Evolutionary conservation across 768 basidiomycete species (phyloP).

Genomic region (Rubroboletus pulcherrimus): DNA sequence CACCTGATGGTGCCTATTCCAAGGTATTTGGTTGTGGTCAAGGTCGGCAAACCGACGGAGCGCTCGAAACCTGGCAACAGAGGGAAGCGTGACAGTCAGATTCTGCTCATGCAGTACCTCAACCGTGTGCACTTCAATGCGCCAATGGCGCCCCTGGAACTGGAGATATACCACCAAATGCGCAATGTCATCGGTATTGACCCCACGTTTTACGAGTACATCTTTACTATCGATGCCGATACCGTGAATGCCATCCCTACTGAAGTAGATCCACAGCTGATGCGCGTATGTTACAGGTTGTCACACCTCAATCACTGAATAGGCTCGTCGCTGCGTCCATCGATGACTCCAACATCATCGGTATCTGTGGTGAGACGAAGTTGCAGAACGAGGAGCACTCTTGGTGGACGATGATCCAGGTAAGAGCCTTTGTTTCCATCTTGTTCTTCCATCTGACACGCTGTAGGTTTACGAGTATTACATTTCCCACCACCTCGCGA

Average conservation of each 20-base stretch:
- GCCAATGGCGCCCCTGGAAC: conserved; percentile 61
- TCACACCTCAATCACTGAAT: conserved; percentile 64
- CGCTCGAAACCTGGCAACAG: conserved; percentile 63
- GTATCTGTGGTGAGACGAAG: conserved; percentile 68
- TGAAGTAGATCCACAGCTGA: conserved; percentile 11
- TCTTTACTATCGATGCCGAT: conserved; percentile 71
- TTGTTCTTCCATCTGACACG: background rate
- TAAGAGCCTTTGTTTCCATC: conserved; percentile 14
- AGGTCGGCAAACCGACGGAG: conserved; percentile 66
- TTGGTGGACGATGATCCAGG: conserved; percentile 80
- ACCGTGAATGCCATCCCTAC: conserved; percentile 38
- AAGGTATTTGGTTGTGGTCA: conserved; percentile 60
- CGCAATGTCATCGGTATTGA: conserved; percentile 71
- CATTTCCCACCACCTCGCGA: conserved; percentile 63
- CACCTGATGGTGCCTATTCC: background rate
- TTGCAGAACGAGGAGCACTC: conserved; percentile 64
- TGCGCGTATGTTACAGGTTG: conserved; percentile 38
- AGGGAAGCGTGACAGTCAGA: conserved; percentile 68
- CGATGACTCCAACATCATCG: conserved; percentile 60
- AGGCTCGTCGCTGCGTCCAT: conserved; percentile 60
- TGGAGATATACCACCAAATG: conserved; percentile 75
- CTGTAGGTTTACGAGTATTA: conserved; percentile 64
- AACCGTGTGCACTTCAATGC: conserved; percentile 67
- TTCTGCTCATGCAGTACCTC: conserved; percentile 61
- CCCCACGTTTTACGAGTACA: conserved; percentile 72